These are phyloP conservation scores for Globisporangium barbulae DNA, from an alignment of 352 stramenopile genomes.

Conservation along the genomic window DNA sequence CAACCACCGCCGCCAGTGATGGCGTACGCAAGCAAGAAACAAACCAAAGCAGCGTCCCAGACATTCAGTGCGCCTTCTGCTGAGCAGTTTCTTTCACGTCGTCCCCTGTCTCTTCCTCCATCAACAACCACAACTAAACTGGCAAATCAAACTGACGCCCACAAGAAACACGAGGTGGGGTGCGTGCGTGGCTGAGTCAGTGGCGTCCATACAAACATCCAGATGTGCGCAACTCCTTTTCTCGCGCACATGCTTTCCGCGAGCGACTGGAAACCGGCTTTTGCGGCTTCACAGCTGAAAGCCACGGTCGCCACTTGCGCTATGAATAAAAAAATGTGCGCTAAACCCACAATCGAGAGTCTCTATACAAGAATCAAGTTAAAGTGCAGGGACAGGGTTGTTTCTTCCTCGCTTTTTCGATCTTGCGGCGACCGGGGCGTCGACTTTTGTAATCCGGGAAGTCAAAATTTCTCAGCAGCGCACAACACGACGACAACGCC, in stretches of 20 bases:
- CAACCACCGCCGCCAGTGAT: background rate
- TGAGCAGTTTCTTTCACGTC: slow-evolving; percentile 17
- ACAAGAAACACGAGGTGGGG: background rate
- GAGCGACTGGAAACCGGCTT: slow-evolving; percentile 4
- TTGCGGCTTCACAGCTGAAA: background rate
- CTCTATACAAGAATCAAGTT: background rate
- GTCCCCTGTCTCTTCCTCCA: slow-evolving; percentile 8
- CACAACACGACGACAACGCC: slow-evolving; percentile 2
- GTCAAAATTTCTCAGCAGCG: background rate
- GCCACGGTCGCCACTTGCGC: too few relatives aligned
- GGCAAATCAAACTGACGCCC: background rate
- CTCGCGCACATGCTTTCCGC: background rate
- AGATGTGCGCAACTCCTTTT: background rate
- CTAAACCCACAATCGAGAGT: background rate
- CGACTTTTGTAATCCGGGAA: background rate
- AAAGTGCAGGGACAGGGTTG: slow-evolving; percentile 2
- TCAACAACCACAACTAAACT: background rate
- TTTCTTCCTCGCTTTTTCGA: slow-evolving; percentile 8
- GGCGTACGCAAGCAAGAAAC: background rate
- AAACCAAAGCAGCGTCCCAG: background rate
- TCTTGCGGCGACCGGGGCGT: background rate
- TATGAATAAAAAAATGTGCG: background rate
- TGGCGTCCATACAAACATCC: background rate
- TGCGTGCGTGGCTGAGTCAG: slow-evolving; percentile 4
- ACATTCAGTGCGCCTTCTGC: slow-evolving; percentile 2